Evolutionary conservation across 805 yeast genomes (phyloP).

Genomic region (Candida berthetii): DNA sequence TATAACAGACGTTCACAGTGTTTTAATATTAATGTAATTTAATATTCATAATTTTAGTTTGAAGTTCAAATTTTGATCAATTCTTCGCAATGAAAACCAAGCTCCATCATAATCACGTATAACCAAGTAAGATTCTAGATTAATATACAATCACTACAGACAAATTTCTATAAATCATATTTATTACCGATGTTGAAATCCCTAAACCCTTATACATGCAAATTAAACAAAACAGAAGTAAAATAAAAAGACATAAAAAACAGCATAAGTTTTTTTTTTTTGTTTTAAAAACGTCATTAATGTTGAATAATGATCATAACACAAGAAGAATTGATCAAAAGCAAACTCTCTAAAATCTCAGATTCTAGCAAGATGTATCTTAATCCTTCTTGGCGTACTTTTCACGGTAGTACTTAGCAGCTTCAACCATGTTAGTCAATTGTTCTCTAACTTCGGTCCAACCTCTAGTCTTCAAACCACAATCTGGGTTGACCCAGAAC

Average conservation of each 20-base stretch:
- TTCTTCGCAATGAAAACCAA: too few species aligned
- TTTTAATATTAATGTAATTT: too few species aligned
- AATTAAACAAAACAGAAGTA: conserved; percentile 18
- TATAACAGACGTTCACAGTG: too few species aligned
- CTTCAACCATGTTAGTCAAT: conserved; percentile 97
- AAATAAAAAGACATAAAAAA: conserved; percentile 5
- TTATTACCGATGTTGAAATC: conserved; percentile 40
- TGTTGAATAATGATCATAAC: conserved; percentile 18
- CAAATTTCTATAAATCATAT: too few species aligned
- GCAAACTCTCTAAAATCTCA: too few species aligned
- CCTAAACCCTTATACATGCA: conserved; percentile 20
- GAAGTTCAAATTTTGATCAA: too few species aligned
- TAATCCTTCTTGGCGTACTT: conserved; percentile 21
- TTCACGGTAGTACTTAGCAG: conserved; percentile 93
- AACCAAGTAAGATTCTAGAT: too few species aligned
- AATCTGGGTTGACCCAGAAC: conserved; percentile 99
- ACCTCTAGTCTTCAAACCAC: conserved; percentile 99
- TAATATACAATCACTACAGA: too few species aligned
- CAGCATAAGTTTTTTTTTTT: neutral
- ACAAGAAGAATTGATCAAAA: conserved; percentile 3
- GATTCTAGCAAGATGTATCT: neutral
- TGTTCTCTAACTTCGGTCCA: conserved; percentile 97
- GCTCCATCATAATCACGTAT: too few species aligned
- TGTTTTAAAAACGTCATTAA: conserved; percentile 4
- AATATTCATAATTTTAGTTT: too few species aligned